These are phyloP conservation scores for Miscanthus lutarioriparius DNA, from an alignment of 176 grass and related monocot genomes.

Conservation along the genomic window DNA sequence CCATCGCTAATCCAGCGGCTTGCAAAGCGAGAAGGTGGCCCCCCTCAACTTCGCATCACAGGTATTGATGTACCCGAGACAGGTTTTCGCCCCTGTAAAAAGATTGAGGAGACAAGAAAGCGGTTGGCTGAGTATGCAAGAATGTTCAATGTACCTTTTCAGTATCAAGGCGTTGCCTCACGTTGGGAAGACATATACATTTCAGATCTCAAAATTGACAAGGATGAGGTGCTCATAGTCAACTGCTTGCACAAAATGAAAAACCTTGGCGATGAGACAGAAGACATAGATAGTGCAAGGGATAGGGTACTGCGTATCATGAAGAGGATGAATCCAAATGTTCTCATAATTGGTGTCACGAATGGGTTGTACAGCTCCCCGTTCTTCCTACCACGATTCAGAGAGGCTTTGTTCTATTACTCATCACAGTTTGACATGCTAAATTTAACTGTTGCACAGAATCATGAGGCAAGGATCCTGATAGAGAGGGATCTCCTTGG, in stretches of 20 bases:
- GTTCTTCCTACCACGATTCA: conserved; percentile 55
- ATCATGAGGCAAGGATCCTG: conserved; percentile 40
- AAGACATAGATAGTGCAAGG: conserved; percentile 42
- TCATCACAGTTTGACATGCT: conserved; percentile 62
- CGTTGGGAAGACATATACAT: conserved; percentile 50
- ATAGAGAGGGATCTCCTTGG: conserved; percentile 39
- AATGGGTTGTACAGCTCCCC: conserved; percentile 49
- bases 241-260: conserved; percentile 46
- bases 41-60: conserved; percentile 58
- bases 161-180: conserved; percentile 58
- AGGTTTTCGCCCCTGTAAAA: conserved; percentile 51
- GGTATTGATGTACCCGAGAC: conserved; percentile 49
- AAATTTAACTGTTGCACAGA: conserved; percentile 43
- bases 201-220: conserved; percentile 55
- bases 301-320: conserved; percentile 56
- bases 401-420: conserved; percentile 46
- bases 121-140: conserved; percentile 60
- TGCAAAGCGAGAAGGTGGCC: conserved; percentile 11
- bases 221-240: conserved; percentile 59
- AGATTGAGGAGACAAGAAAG: conserved; percentile 58
- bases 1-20: conserved; percentile 53
- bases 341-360: conserved; percentile 52
- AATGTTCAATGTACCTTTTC: conserved; percentile 56
- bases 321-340: conserved; percentile 58
- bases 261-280: conserved; percentile 52